phyloP scores from a whole-genome alignment of 768 basidiomycete genomes.

The Pisolithus tinctorius region DNA sequence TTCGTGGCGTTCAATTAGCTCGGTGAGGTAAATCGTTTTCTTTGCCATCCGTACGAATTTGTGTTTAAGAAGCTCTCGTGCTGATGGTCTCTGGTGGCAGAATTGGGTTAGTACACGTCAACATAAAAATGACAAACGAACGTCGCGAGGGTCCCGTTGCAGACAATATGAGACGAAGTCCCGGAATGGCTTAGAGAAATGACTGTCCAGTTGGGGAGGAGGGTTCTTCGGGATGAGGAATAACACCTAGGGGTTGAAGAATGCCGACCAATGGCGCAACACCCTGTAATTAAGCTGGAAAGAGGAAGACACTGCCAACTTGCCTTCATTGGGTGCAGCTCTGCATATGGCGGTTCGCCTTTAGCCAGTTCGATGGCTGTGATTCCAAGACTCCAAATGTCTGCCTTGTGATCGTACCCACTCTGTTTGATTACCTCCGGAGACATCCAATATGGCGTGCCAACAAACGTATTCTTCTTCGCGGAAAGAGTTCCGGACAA shows the following conservation, averaged over 20 bases:
- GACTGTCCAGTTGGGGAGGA: conserved; percentile 83
- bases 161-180: conserved; percentile 93
- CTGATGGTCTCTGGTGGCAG: conserved; percentile 71
- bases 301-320: conserved; percentile 9
- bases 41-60: conserved; percentile 94
- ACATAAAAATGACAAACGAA: not conserved
- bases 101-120: conserved; percentile 11
- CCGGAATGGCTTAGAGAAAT: conserved; percentile 87
- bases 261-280: not conserved
- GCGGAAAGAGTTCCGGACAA: conserved; percentile 87
- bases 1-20: conserved; percentile 91
- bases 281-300: not conserved
- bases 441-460: conserved; percentile 99
- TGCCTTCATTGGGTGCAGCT: conserved; percentile 99
- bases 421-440: conserved; percentile 99
- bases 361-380: conserved; percentile 97
- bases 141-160: conserved; percentile 89
- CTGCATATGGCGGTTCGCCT: conserved; percentile 97
- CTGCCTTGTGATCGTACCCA: conserved; percentile 97
- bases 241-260: conserved; percentile 53
- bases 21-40: conserved; percentile 90
- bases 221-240: conserved; percentile 98
- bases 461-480: conserved; percentile 98
- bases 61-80: conserved; percentile 93
- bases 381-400: conserved; percentile 97